Percentiles rank a stretch among this genome's conserved stretches.
These are phyloP conservation scores for Cornus florida DNA, from an alignment of 148 eudicot genomes.

Conservation along the genomic window DNA sequence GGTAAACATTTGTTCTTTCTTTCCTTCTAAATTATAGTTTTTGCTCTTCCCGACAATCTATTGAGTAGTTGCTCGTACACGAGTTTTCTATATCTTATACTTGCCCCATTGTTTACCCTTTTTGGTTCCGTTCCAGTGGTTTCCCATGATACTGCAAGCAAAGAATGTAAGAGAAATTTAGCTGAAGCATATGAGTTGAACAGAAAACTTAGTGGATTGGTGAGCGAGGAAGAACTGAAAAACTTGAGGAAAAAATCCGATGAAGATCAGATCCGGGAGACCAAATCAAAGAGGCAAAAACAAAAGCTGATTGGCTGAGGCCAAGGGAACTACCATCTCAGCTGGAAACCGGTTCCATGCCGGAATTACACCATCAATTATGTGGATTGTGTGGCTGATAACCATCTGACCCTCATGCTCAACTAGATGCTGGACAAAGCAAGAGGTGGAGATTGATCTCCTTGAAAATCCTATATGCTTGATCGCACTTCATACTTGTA, in stretches of 20 bases:
- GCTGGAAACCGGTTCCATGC: background rate
- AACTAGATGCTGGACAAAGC: background rate
- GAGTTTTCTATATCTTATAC: background rate
- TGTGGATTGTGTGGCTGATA: background rate
- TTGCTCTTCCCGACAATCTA: background rate
- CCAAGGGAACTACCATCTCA: background rate
- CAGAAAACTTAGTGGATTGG: slow-evolving; percentile 51
- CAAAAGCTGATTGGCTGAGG: slow-evolving; percentile 33
- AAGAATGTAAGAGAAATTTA: slow-evolving; percentile 73
- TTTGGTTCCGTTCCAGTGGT: slow-evolving; percentile 45
- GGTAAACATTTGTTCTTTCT: background rate
- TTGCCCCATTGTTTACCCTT: background rate
- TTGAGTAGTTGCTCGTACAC: background rate
- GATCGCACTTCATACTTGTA: background rate
- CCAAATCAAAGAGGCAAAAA: slow-evolving; percentile 47
- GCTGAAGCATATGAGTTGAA: slow-evolving; percentile 82
- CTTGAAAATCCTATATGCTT: background rate
- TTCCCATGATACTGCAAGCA: slow-evolving; percentile 76
- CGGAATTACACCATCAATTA: background rate
- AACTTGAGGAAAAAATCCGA: slow-evolving; percentile 55
- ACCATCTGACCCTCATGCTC: background rate
- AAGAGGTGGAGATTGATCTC: background rate
- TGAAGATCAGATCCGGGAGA: slow-evolving; percentile 40
- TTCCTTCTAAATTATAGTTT: no score
- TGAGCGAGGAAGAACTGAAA: slow-evolving; percentile 59